A percentile compares a stretch with the other conserved stretches of the same genome.
Conservation (phyloP, 331 rosid genomes). For the Arachis monticola region DNA sequence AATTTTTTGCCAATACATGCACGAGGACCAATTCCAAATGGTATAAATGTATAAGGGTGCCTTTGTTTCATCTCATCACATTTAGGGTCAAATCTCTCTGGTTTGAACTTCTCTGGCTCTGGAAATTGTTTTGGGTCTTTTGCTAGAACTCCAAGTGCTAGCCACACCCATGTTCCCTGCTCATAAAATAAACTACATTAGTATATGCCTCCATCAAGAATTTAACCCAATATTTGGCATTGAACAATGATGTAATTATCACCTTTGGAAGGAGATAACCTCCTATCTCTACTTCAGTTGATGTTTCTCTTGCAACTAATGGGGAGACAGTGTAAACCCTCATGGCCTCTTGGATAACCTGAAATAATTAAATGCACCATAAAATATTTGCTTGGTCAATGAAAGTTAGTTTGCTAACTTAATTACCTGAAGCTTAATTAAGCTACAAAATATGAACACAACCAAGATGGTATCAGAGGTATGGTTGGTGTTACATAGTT, state of each 20-base stretch:
- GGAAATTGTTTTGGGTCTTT: slow-evolving; percentile 78
- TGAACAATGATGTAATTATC: not conserved
- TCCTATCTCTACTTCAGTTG: slow-evolving; percentile 81
- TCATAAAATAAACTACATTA: slow-evolving; percentile 24
- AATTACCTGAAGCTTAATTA: not conserved
- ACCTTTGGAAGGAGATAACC: slow-evolving; percentile 98
- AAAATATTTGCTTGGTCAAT: not conserved
- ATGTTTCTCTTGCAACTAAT: slow-evolving; percentile 90
- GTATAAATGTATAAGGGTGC: slow-evolving; percentile 81
- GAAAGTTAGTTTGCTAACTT: not conserved
- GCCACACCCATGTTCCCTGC: slow-evolving; percentile 93
- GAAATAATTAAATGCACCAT: slow-evolving; percentile 24
- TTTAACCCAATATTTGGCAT: not conserved
- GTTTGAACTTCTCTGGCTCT: slow-evolving; percentile 85
- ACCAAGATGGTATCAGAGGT: no score
- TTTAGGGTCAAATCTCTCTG: slow-evolving; percentile 81
- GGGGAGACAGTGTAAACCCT: slow-evolving; percentile 87
- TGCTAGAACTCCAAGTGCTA: slow-evolving; percentile 81
- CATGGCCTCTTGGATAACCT: slow-evolving; percentile 95
- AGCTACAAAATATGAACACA: not conserved
- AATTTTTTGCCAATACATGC: slow-evolving; percentile 82
- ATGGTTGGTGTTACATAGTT: no score
- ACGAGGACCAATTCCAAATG: slow-evolving; percentile 85
- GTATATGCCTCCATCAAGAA: not conserved
- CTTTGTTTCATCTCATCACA: slow-evolving; percentile 72